Percentiles rank a stretch among this genome's conserved stretches.
These are phyloP conservation scores for Mycena amicta DNA, from an alignment of 768 basidiomycete genomes.

Conservation along the genomic window DNA sequence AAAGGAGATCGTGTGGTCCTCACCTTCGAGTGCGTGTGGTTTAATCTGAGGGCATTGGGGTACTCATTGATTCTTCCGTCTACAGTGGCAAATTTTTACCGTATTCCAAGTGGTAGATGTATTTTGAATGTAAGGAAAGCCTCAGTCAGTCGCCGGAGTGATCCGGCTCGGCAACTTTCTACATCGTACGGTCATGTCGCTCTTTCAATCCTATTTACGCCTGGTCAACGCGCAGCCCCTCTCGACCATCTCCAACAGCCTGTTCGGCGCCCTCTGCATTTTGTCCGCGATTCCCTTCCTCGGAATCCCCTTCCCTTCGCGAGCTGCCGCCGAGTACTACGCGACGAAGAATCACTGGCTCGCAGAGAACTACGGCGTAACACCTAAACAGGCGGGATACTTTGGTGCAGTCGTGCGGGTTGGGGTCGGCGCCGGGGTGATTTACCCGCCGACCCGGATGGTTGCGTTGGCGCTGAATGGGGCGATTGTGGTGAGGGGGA, in stretches of 20 bases:
- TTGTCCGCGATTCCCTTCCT: background rate
- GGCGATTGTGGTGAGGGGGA: background rate
- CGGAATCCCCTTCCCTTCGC: background rate
- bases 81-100: slow-evolving; percentile 22
- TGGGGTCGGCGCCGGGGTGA: background rate
- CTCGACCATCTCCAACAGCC: background rate
- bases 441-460: background rate
- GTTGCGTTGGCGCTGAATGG: background rate
- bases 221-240: background rate
- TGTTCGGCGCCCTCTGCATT: background rate
- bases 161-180: background rate
- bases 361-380: background rate
- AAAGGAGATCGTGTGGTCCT: slow-evolving; percentile 80
- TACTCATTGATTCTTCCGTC: background rate
- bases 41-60: background rate
- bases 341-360: background rate
- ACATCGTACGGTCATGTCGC: background rate
- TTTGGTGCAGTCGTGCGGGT: background rate
- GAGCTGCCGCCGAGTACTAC: background rate
- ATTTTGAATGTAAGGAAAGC: too few relatives aligned
- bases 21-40: slow-evolving; percentile 69
- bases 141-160: background rate
- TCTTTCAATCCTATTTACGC: background rate
- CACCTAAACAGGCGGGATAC: background rate
- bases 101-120: slow-evolving; percentile 10